Evolutionary conservation across 163 green algal species (phyloP).

Genomic region (Chlamydomonas reinhardtii): DNA sequence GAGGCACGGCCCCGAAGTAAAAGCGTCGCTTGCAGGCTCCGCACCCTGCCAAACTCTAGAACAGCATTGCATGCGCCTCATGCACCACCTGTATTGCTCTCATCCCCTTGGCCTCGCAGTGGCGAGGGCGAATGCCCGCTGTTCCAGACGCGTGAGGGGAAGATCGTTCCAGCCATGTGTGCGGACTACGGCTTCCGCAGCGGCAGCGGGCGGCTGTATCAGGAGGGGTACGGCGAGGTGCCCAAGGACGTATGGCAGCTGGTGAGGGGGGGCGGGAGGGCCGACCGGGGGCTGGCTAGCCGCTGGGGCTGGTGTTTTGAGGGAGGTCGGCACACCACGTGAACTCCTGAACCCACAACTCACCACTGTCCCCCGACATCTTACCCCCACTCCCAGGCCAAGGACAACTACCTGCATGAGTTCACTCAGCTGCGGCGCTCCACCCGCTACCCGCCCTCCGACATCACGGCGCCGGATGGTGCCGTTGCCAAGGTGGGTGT

Average conservation of each 20-base stretch:
- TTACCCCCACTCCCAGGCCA: constrained; percentile 55
- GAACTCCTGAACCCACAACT: no score
- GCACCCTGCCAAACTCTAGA: no score
- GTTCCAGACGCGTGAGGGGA: constrained; percentile 51
- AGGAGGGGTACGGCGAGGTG: constrained; percentile 83
- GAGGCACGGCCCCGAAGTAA: no score
- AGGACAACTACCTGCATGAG: constrained; percentile 85
- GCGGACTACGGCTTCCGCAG: constrained; percentile 92
- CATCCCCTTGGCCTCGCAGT: neutral
- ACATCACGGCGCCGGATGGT: constrained; percentile 17
- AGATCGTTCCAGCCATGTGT: constrained; percentile 75
- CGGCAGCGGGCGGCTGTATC: constrained; percentile 83
- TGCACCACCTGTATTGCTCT: neutral
- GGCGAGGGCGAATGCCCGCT: constrained; percentile 38
- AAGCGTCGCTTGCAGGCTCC: no score
- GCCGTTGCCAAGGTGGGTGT: constrained; percentile 12
- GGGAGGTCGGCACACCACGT: no score
- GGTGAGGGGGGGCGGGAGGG: constrained; percentile 54
- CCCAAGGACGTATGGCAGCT: constrained; percentile 78
- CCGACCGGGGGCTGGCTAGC: neutral
- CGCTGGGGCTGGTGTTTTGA: no score
- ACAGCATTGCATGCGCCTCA: neutral
- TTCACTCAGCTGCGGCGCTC: constrained; percentile 73
- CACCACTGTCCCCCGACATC: neutral
- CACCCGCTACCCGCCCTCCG: constrained; percentile 72